Evolutionary conservation across 2,329 filamentous ascomycete species (phyloP).

Genomic region (Phaeomoniella chlamydospora): DNA sequence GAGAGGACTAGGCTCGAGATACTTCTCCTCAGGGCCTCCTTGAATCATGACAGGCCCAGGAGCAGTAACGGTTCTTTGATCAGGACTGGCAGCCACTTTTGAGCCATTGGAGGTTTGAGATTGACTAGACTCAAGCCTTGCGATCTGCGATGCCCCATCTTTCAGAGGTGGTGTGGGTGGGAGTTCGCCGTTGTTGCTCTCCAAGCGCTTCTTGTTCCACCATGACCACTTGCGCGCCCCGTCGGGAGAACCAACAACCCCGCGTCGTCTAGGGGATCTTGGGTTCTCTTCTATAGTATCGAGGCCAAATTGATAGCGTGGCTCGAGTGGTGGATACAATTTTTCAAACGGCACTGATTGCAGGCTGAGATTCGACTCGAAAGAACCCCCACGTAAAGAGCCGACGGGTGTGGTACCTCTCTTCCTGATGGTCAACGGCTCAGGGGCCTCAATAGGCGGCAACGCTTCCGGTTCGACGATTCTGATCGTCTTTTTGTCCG

Average conservation of each 20-base stretch:
- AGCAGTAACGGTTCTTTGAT: neutral
- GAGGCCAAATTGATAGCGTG: slow-evolving; percentile 15
- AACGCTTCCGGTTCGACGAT: slow-evolving; percentile 39
- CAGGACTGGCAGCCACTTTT: neutral
- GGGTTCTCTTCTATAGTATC: slow-evolving; percentile 28
- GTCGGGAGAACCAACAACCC: slow-evolving; percentile 11
- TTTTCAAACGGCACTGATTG: neutral
- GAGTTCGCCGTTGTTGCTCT: slow-evolving; percentile 11
- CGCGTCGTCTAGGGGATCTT: slow-evolving; percentile 15
- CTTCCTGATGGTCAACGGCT: slow-evolving; percentile 43
- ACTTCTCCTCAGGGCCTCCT: neutral
- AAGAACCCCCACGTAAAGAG: slow-evolving; percentile 13
- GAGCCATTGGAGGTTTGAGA: neutral
- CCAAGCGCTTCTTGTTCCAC: slow-evolving; percentile 22
- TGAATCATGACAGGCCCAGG: neutral
- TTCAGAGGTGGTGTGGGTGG: slow-evolving; percentile 9
- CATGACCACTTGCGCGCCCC: slow-evolving; percentile 29
- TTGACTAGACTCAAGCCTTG: neutral
- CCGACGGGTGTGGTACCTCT: slow-evolving; percentile 12
- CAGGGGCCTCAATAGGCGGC: slow-evolving; percentile 26
- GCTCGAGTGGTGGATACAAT: neutral
- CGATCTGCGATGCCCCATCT: slow-evolving; percentile 4
- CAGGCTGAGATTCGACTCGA: slow-evolving; percentile 13
- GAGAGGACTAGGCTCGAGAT: neutral
- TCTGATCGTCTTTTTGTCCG: slow-evolving; percentile 34